phyloP scores from a whole-genome alignment of 192 early-diverging fungal species.

The Mortierella hygrophila region DNA sequence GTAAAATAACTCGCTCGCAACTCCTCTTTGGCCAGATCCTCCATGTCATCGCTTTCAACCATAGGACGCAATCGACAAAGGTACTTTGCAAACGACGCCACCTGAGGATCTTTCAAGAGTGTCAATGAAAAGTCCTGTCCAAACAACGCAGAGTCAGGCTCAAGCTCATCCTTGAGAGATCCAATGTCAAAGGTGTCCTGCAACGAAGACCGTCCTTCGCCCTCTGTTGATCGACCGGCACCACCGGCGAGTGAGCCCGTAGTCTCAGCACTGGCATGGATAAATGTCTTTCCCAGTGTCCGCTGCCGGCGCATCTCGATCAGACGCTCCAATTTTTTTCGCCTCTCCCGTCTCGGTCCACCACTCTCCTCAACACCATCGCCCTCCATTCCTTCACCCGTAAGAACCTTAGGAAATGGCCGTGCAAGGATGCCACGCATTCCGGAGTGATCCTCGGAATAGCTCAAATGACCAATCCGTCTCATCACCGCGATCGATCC shows the following conservation, averaged over 20 bases:
- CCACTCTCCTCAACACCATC: not conserved
- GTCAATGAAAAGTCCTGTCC: slow-evolving; percentile 37
- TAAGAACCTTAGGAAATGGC: slow-evolving; percentile 44
- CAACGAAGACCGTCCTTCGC: not conserved
- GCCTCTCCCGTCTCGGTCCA: slow-evolving; percentile 13
- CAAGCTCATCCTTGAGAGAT: not conserved
- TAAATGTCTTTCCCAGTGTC: not conserved
- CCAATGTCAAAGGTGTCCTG: not conserved
- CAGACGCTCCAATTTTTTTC: not conserved
- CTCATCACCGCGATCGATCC: slow-evolving; percentile 60
- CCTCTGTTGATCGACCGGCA: not conserved
- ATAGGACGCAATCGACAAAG: slow-evolving; percentile 26
- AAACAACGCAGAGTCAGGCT: slow-evolving; percentile 22
- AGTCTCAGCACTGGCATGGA: not conserved
- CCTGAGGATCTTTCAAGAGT: slow-evolving; percentile 54
- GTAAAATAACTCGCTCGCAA: slow-evolving; percentile 57
- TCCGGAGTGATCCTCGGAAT: slow-evolving; percentile 50
- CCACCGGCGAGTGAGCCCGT: not conserved
- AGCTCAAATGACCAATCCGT: slow-evolving; percentile 62
- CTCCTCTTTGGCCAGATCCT: slow-evolving; percentile 48
- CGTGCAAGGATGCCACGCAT: slow-evolving; percentile 40
- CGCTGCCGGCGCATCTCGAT: not conserved
- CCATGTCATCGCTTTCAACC: not conserved
- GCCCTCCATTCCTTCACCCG: not conserved
- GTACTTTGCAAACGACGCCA: slow-evolving; percentile 54